A percentile compares a stretch with the other conserved stretches of the same genome.
Evolutionary conservation across 2,329 filamentous ascomycete genomes (phyloP).

Genomic region (Monosporascus cannonballus): DNA sequence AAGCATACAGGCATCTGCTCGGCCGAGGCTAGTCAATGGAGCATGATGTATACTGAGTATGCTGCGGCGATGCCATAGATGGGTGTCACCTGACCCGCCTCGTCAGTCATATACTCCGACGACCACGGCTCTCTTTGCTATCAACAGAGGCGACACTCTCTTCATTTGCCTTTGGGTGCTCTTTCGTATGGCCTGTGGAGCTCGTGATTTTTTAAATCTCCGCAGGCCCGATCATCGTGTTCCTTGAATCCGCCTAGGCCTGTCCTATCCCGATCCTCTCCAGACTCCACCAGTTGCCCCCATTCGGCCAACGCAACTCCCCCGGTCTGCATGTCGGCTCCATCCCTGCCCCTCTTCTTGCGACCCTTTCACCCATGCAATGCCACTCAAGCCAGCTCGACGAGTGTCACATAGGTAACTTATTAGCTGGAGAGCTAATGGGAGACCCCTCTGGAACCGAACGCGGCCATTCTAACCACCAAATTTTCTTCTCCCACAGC

Average conservation of each 20-base stretch:
- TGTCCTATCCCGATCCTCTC: background rate
- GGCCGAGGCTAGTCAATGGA: too few species aligned
- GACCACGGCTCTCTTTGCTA: background rate
- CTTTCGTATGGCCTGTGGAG: background rate
- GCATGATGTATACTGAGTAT: background rate
- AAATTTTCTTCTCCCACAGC: constrained; percentile 19
- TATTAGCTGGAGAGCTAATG: constrained; percentile 4
- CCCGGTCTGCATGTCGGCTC: constrained; percentile 12
- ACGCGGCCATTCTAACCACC: constrained; percentile 16
- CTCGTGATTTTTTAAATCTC: background rate
- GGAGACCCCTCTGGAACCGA: constrained; percentile 13
- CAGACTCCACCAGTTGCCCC: constrained; percentile 19
- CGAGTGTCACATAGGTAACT: constrained; percentile 18
- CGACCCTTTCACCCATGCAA: constrained; percentile 18
- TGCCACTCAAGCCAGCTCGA: constrained; percentile 14
- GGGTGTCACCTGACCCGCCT: background rate
- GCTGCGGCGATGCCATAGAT: background rate
- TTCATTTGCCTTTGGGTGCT: too few species aligned
- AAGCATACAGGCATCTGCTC: too few species aligned
- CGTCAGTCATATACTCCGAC: background rate
- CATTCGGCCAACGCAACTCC: constrained; percentile 10
- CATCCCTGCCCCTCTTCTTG: constrained; percentile 15
- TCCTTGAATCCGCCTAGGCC: background rate
- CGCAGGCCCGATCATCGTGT: background rate
- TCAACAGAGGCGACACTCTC: too few species aligned